phyloP scores from a whole-genome alignment of 2,329 filamentous ascomycete genomes.

The Dichotomopilus funicola region DNA sequence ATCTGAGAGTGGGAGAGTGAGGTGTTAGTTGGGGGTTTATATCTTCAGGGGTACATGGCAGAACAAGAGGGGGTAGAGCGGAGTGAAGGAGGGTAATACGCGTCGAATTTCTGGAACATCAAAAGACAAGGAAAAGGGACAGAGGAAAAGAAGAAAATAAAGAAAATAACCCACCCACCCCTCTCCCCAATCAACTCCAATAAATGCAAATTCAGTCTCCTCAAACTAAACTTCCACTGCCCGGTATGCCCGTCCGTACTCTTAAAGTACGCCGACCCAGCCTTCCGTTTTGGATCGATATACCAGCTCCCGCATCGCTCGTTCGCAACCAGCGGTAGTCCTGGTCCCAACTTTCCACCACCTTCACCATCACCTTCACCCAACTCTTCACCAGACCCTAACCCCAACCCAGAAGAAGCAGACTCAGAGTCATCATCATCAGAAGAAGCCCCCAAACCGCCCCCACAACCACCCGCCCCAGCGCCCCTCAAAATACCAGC shows the following conservation, averaged over 20 bases:
- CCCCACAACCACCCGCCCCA: no score
- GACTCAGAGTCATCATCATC: no score
- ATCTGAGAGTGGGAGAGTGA: constrained; percentile 33
- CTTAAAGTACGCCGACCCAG: constrained; percentile 86
- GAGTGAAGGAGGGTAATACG: neutral
- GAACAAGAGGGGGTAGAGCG: neutral
- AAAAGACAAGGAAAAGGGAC: neutral
- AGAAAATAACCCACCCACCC: constrained; percentile 51
- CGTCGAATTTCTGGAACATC: neutral
- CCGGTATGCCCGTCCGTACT: constrained; percentile 91
- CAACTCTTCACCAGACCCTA: no score
- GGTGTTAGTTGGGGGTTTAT: neutral
- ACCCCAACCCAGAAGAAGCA: no score
- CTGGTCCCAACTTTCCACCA: no score
- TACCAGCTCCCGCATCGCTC: constrained; percentile 98
- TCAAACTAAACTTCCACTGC: constrained; percentile 82
- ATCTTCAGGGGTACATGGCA: neutral
- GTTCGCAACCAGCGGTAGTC: constrained; percentile 75
- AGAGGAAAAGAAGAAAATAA: neutral
- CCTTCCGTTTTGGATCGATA: constrained; percentile 58
- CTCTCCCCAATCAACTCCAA: constrained; percentile 58
- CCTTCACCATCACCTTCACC: no score
- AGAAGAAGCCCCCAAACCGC: no score
- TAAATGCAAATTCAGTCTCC: constrained; percentile 79
- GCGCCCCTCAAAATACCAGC: constrained; percentile 38